phyloP scores from a whole-genome alignment of 208 protist genomes.

The Borovskyia barvae region DNA sequence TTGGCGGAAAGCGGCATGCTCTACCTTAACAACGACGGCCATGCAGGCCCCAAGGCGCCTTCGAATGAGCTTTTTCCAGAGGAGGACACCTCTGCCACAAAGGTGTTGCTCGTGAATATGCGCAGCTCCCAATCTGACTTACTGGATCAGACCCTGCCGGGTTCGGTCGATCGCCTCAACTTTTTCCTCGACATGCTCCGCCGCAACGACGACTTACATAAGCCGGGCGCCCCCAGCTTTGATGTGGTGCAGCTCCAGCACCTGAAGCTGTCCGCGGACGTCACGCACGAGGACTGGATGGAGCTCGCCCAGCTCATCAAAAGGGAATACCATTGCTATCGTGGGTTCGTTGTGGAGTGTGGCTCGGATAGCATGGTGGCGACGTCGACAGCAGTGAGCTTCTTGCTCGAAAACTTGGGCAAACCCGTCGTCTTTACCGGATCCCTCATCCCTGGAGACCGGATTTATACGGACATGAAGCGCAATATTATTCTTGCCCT shows the following conservation, averaged over 20 bases:
- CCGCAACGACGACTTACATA: slow-evolving; percentile 60
- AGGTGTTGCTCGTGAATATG: slow-evolving; percentile 75
- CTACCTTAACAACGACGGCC: slow-evolving; percentile 15
- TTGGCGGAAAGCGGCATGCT: no score
- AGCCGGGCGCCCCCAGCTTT: slow-evolving; percentile 54
- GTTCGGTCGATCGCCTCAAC: slow-evolving; percentile 3
- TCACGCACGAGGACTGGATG: slow-evolving; percentile 68
- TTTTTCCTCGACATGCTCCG: slow-evolving; percentile 56
- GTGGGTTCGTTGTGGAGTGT: slow-evolving; percentile 97
- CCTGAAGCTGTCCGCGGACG: slow-evolving; percentile 67
- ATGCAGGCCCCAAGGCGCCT: neutral
- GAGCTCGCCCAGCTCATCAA: slow-evolving; percentile 66
- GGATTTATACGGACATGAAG: slow-evolving; percentile 88
- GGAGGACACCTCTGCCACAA: slow-evolving; percentile 14
- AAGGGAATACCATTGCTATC: slow-evolving; percentile 86
- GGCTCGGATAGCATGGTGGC: slow-evolving; percentile 96
- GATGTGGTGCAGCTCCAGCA: slow-evolving; percentile 47
- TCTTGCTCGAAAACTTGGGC: slow-evolving; percentile 96
- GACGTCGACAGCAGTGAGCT: slow-evolving; percentile 94
- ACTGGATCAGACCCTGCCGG: slow-evolving; percentile 13
- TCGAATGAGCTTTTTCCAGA: slow-evolving; percentile 24
- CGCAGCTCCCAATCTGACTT: slow-evolving; percentile 44
- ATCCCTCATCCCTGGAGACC: slow-evolving; percentile 85
- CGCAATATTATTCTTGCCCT: slow-evolving; percentile 85
- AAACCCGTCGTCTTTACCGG: slow-evolving; percentile 98